Conservation (phyloP, 2,329 filamentous ascomycete species). For the Teratosphaeria epicoccoides region DNA sequence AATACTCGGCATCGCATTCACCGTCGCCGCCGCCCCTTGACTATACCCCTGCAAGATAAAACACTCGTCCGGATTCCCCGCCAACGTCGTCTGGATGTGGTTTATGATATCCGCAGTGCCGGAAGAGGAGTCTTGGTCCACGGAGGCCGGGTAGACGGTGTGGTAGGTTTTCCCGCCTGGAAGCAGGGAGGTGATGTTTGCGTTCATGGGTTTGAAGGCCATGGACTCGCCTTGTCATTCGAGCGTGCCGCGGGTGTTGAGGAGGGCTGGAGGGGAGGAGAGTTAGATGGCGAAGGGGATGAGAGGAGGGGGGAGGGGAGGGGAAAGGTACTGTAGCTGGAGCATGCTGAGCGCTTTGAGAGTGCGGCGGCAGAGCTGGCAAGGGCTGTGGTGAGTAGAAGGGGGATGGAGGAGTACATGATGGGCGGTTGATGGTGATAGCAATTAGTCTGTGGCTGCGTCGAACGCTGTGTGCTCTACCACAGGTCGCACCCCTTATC, state of each 20-base stretch:
- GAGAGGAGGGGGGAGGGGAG: neutral
- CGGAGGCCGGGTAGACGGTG: constrained; percentile 26
- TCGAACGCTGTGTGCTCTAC: neutral
- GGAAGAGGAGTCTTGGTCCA: constrained; percentile 18
- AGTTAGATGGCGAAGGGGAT: neutral
- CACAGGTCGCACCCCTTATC: neutral
- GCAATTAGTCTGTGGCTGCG: neutral
- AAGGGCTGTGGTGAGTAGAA: neutral
- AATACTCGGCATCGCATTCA: constrained; percentile 24
- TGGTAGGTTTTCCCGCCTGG: constrained; percentile 26
- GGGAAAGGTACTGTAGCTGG: neutral
- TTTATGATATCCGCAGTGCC: constrained; percentile 27
- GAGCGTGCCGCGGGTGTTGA: constrained; percentile 20
- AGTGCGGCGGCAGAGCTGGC: neutral
- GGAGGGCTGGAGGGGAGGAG: constrained; percentile 9
- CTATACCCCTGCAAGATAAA: constrained; percentile 30
- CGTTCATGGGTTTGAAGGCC: constrained; percentile 28
- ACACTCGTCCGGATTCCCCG: constrained; percentile 20
- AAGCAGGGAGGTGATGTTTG: constrained; percentile 16
- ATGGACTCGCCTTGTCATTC: constrained; percentile 16
- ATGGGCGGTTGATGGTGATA: neutral
- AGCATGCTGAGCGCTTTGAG: constrained; percentile 4
- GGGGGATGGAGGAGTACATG: neutral
- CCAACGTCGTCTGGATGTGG: constrained; percentile 21
- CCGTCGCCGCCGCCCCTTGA: constrained; percentile 28